Evolutionary conservation across 306 rosid species (phyloP).

Genomic region (Leucaena leucocephala): DNA sequence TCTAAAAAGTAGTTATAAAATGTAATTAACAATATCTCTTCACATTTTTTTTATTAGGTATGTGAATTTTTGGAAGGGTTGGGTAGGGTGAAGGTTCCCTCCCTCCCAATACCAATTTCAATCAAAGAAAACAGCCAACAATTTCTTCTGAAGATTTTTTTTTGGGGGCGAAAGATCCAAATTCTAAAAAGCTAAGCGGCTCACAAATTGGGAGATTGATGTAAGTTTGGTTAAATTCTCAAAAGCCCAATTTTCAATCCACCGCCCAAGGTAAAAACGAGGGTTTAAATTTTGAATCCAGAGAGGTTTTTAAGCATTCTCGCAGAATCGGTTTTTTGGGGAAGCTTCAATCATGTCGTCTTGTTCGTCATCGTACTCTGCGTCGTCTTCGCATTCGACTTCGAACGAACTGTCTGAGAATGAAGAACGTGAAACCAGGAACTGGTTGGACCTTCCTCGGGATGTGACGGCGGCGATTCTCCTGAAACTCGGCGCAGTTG

Average conservation of each 20-base stretch:
- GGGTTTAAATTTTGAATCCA: neutral
- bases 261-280: too few species aligned
- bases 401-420: neutral
- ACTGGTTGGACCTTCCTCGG: slow-evolving; percentile 64
- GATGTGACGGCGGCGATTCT: slow-evolving; percentile 52
- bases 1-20: neutral
- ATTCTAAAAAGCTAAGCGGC: too few species aligned
- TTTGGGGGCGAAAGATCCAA: neutral
- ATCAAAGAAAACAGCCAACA: too few species aligned
- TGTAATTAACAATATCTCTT: neutral
- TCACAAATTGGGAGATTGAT: neutral
- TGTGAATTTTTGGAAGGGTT: too few species aligned
- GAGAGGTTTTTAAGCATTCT: neutral
- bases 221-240: neutral
- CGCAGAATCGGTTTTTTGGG: neutral
- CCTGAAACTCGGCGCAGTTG: slow-evolving; percentile 47
- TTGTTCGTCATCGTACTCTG: neutral
- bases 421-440: slow-evolving; percentile 19
- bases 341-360: neutral
- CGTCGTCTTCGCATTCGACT: neutral
- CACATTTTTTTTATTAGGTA: too few species aligned
- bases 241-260: neutral
- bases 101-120: too few species aligned
- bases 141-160: too few species aligned
- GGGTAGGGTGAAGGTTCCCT: too few species aligned